phyloP scores from a whole-genome alignment of 2,329 filamentous ascomycete genomes.

The Tolypocladium amazonense region DNA sequence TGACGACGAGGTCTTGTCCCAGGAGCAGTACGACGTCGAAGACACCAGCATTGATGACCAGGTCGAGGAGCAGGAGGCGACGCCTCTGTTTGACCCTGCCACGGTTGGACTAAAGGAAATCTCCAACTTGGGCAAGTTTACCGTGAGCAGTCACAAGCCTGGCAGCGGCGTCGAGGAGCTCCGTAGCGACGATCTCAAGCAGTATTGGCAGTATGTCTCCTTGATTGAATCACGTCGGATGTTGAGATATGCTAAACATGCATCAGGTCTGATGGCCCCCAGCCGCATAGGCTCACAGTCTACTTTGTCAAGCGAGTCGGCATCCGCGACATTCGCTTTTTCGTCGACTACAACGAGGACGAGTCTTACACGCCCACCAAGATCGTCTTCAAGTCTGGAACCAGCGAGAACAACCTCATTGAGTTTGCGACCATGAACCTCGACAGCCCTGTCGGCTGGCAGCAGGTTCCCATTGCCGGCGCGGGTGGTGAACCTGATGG shows the following conservation, averaged over 20 bases:
- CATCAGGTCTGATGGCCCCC: constrained; percentile 65
- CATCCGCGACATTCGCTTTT: constrained; percentile 69
- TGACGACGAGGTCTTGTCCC: constrained; percentile 14
- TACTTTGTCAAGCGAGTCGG: constrained; percentile 78
- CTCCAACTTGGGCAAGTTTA: constrained; percentile 73
- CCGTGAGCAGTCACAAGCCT: constrained; percentile 71
- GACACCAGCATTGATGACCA: constrained; percentile 17
- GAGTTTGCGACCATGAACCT: constrained; percentile 77
- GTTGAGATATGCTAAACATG: neutral
- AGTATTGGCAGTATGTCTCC: constrained; percentile 67
- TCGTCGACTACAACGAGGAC: constrained; percentile 83
- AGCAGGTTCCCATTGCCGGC: constrained; percentile 59
- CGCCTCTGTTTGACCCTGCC: constrained; percentile 40
- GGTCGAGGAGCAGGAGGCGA: constrained; percentile 22
- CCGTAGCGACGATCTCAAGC: constrained; percentile 58
- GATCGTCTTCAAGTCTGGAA: constrained; percentile 81
- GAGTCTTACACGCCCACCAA: constrained; percentile 95
- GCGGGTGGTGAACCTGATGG: constrained; percentile 51
- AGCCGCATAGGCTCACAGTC: constrained; percentile 72
- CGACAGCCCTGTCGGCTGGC: constrained; percentile 76
- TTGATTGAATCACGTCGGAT: neutral
- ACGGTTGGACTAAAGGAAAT: constrained; percentile 64
- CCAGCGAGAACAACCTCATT: constrained; percentile 81
- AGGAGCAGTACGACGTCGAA: constrained; percentile 21
- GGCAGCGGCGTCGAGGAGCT: constrained; percentile 70